phyloP scores from a whole-genome alignment of 169 alveolate genomes.

The Perkinsus marinus region DNA sequence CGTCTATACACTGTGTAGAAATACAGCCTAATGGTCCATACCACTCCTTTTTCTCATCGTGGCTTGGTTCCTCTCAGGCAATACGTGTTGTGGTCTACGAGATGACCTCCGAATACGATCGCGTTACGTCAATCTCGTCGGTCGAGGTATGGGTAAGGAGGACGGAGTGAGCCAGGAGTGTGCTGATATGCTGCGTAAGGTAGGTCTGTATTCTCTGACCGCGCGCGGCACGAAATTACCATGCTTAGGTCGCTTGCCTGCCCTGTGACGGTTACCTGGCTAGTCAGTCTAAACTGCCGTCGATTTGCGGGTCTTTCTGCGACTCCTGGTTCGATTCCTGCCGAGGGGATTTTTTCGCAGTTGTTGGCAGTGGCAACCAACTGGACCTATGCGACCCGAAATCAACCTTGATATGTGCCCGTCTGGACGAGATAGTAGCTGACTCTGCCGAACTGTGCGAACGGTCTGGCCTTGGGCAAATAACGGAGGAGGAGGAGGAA shows the following conservation, averaged over 20 bases:
- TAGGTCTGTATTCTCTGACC: not conserved
- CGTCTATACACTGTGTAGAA: no score
- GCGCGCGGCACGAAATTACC: not conserved
- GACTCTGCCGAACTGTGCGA: not conserved
- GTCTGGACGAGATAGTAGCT: not conserved
- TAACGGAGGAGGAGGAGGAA: not conserved
- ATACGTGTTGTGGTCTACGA: not conserved
- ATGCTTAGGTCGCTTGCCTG: not conserved
- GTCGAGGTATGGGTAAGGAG: not conserved
- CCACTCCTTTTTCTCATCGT: not conserved
- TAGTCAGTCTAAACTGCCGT: not conserved
- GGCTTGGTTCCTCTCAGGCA: not conserved
- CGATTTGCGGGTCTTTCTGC: not conserved
- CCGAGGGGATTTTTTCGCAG: not conserved
- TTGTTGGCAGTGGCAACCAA: not conserved
- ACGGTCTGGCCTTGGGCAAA: not conserved
- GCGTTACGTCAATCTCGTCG: not conserved
- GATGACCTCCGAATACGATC: not conserved
- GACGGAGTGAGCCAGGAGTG: not conserved
- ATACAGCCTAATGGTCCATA: no score
- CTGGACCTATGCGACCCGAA: not conserved
- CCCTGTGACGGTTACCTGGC: not conserved
- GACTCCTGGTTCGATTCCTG: not conserved
- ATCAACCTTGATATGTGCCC: not conserved
- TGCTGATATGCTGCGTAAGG: not conserved